Evolutionary conservation across 768 basidiomycete genomes (phyloP).

Genomic region (Phylloporus rhodoxanthus): DNA sequence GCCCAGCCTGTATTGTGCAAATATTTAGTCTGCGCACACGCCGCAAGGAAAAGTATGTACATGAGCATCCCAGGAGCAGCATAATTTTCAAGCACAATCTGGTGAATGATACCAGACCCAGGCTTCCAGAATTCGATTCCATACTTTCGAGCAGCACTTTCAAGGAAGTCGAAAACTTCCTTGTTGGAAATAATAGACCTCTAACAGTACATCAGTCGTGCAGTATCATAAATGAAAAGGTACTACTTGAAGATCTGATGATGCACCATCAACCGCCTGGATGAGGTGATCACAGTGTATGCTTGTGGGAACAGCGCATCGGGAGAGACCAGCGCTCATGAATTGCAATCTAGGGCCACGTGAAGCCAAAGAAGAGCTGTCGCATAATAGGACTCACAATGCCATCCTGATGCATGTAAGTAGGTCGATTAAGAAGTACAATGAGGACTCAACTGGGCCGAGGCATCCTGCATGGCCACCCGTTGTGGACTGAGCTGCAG

Average conservation of each 20-base stretch:
- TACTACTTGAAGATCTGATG: slow-evolving; percentile 72
- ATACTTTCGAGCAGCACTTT: slow-evolving; percentile 85
- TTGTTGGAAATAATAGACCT: slow-evolving; percentile 82
- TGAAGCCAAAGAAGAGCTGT: slow-evolving; percentile 5
- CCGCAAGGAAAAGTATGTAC: slow-evolving; percentile 36
- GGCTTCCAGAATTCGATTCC: slow-evolving; percentile 99
- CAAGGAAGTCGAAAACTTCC: slow-evolving; percentile 96
- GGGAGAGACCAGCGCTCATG: slow-evolving; percentile 88
- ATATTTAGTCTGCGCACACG: slow-evolving; percentile 1
- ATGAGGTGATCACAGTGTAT: slow-evolving; percentile 99
- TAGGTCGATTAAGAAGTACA: neutral
- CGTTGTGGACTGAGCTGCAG: slow-evolving; percentile 87
- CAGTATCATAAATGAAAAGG: neutral
- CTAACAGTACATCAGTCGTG: slow-evolving; percentile 33
- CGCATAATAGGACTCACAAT: slow-evolving; percentile 42
- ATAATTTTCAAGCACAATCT: slow-evolving; percentile 97
- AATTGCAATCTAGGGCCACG: slow-evolving; percentile 70
- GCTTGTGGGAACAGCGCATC: slow-evolving; percentile 80
- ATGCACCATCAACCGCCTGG: slow-evolving; percentile 86
- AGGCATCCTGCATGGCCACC: slow-evolving; percentile 97
- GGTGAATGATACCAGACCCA: slow-evolving; percentile 88
- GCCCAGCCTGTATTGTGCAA: slow-evolving; percentile 54
- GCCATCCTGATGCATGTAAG: slow-evolving; percentile 61
- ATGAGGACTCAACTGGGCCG: slow-evolving; percentile 63
- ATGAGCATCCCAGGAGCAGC: slow-evolving; percentile 93